These are phyloP conservation scores for Xylaria palmicola DNA, from an alignment of 495 filamentous ascomycete genomes.

Conservation along the genomic window DNA sequence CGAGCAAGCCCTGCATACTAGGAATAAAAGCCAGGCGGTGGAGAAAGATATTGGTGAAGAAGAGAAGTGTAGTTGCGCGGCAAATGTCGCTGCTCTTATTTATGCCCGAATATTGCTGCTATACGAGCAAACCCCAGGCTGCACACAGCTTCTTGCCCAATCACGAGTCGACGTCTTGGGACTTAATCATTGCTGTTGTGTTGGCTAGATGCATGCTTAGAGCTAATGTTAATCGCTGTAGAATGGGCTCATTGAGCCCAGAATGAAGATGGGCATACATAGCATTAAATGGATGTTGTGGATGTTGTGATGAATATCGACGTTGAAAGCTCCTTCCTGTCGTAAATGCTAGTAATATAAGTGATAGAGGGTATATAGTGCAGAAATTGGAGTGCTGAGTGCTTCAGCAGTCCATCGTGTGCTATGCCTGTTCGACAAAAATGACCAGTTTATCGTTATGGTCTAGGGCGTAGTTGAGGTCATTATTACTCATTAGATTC, in stretches of 20 bases:
- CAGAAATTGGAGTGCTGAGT: conserved; percentile 20
- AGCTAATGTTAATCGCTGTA: neutral
- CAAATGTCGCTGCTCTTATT: neutral
- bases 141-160: neutral
- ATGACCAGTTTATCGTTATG: conserved; percentile 85
- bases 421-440: conserved; percentile 58
- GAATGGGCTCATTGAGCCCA: conserved; percentile 1
- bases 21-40: conserved; percentile 3
- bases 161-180: neutral
- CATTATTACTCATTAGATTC: conserved; percentile 72
- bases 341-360: conserved; percentile 28
- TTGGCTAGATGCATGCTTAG: neutral
- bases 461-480: conserved; percentile 75
- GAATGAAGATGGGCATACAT: neutral
- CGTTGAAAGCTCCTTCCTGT: conserved; percentile 13
- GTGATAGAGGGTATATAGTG: conserved; percentile 31
- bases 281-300: conserved; percentile 2
- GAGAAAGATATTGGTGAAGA: neutral
- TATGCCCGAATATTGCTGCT: neutral
- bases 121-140: neutral
- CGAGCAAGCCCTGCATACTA: neutral
- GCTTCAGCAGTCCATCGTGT: conserved; percentile 11
- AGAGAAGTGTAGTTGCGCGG: neutral
- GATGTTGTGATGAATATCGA: conserved; percentile 7
- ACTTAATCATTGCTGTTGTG: neutral